Evolutionary conservation across 306 rosid genomes (phyloP).

Genomic region (Mimosa pudica): DNA sequence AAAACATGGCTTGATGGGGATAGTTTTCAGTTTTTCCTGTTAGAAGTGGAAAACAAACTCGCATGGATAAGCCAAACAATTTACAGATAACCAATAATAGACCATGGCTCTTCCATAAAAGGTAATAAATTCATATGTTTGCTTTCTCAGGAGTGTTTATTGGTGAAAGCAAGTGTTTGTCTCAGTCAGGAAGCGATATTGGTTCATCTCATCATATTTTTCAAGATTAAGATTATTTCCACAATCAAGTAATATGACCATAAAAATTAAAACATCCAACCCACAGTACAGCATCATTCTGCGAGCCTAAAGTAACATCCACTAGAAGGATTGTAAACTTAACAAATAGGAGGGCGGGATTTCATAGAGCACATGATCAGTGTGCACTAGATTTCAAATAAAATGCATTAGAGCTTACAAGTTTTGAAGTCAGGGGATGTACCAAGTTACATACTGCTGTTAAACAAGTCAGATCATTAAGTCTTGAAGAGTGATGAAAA

Average conservation of each 20-base stretch:
- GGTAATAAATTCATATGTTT: background rate
- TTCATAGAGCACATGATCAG: background rate
- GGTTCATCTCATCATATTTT: slow-evolving; percentile 13
- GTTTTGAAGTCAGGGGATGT: background rate
- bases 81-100: background rate
- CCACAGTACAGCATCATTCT: background rate
- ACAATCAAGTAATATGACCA: background rate
- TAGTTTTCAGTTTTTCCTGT: background rate
- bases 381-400: background rate
- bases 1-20: background rate
- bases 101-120: background rate
- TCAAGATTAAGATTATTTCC: background rate
- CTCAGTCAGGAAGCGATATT: background rate
- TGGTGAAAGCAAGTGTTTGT: background rate
- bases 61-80: background rate
- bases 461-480: background rate
- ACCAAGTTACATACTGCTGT: background rate
- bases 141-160: background rate
- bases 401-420: background rate
- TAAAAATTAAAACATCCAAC: background rate
- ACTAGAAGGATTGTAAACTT: background rate
- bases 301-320: background rate
- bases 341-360: background rate
- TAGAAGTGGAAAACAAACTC: background rate
- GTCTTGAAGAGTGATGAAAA: background rate